A percentile compares a stretch with the other conserved stretches of the same genome.
phyloP scores from a whole-genome alignment of 345 rosid species.

The Eucalyptus paniculata region DNA sequence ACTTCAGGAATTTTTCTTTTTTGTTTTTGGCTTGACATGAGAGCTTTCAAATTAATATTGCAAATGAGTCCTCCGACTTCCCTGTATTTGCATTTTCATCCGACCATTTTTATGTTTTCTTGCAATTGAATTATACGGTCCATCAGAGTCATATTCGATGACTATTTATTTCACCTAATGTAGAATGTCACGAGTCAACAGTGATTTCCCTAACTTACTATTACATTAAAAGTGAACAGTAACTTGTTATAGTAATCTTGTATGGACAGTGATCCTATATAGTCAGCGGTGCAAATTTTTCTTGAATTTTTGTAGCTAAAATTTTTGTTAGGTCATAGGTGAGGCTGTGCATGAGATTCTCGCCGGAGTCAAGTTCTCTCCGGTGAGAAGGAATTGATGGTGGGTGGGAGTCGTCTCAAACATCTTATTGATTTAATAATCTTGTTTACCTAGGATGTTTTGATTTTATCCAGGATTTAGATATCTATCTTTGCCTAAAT shows the following conservation, averaged over 20 bases:
- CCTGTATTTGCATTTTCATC: background rate
- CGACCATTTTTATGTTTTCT: background rate
- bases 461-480: background rate
- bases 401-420: no score
- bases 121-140: background rate
- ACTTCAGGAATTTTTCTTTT: background rate
- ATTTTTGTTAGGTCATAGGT: background rate
- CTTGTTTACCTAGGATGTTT: background rate
- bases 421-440: no score
- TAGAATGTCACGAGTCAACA: no score
- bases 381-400: background rate
- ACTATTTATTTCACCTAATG: background rate
- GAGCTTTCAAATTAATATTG: background rate
- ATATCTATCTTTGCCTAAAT: background rate
- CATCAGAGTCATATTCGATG: background rate
- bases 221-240: no score
- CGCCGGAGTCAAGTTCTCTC: background rate
- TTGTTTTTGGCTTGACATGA: background rate
- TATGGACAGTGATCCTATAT: no score
- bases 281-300: no score
- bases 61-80: background rate
- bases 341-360: accelerated
- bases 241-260: accelerated
- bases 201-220: no score
- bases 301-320: background rate